Evolutionary conservation across 1,284 basidiomycete genomes (phyloP), one percentile per base, ranked within the genome.

Genomic region (Phlebopus sp.): DNA sequence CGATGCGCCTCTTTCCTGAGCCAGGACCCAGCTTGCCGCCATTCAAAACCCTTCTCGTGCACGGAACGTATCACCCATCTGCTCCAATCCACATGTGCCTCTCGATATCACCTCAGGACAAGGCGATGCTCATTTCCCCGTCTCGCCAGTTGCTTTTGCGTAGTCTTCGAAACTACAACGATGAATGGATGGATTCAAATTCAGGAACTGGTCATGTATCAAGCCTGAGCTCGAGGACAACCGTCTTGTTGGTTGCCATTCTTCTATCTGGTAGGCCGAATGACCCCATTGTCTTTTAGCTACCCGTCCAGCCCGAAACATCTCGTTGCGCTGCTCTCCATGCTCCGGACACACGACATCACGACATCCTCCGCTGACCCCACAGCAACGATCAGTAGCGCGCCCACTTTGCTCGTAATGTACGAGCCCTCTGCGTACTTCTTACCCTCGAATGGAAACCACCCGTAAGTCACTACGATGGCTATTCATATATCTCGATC

Each of bases 401-500:
- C 73, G 0, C 82, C 82, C 18, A 69, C 72, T 34, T 60, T 88
- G 4, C 58, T 90, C 13, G 70, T 90, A 15, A 60, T 90, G 14
- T 76, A 80, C 45, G 86, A 88, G 52, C 70, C 75, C 1, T 88
- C 86, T 2, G 59, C 69, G 1, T 86, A 84, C 59, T 81, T 88
- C 55, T 49, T 70, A 19, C 55, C 59, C 3, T 57, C 59, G 30
- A 55, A 62, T 44, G 57, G 59, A 58, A 60, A 57, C 21, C 34
- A 37, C 13, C 38, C 25, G 63, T 65, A 44, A 60, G 63, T 55
- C 15, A 17, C 36, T 29, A 19, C 19, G 15, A 42, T 37, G 19
- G 18, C 19, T 21, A 13, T 21, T 25, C n/a, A 15, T n/a, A 30
- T 4, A 34, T 6, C 18, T 37, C 13, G 42, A 47, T 31, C 47